Percentiles rank a stretch among this genome's conserved stretches.
Conservation (phyloP, 495 filamentous ascomycete species). For the Immersiella caudata region DNA sequence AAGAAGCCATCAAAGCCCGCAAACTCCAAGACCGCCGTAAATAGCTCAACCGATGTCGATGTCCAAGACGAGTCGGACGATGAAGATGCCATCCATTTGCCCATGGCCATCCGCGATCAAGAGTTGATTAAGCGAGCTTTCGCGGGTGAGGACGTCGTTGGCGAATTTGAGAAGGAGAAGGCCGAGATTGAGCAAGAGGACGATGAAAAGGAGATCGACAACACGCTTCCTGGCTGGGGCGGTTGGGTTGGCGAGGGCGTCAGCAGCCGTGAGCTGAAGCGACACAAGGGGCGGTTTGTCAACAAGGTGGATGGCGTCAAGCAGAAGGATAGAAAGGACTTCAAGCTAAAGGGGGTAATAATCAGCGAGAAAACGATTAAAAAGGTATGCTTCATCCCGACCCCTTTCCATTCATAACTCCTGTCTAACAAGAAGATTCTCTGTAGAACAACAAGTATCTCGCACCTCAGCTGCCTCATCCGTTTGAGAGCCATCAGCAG, state of each 20-base stretch:
- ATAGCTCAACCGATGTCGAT: constrained; percentile 12
- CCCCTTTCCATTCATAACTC: constrained; percentile 2
- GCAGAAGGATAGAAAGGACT: constrained; percentile 76
- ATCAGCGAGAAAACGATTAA: constrained; percentile 89
- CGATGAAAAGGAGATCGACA: constrained; percentile 81
- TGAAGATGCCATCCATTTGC: constrained; percentile 59
- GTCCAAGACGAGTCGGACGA: constrained; percentile 51
- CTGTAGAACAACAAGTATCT: constrained; percentile 82
- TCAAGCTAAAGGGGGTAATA: constrained; percentile 78
- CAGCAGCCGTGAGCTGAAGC: constrained; percentile 59
- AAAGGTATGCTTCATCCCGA: constrained; percentile 63
- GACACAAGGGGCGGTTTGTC: constrained; percentile 62
- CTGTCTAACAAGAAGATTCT: constrained; percentile 34
- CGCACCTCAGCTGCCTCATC: constrained; percentile 78
- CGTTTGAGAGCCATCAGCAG: constrained; percentile 81
- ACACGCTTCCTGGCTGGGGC: constrained; percentile 91
- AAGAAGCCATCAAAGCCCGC: constrained; percentile 23
- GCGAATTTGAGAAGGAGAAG: constrained; percentile 83
- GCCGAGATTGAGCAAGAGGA: constrained; percentile 71
- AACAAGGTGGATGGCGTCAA: constrained; percentile 78
- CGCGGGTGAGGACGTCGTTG: constrained; percentile 85
- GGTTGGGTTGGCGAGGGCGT: constrained; percentile 82
- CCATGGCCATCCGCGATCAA: constrained; percentile 73
- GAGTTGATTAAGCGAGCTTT: constrained; percentile 84
- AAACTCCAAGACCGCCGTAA: constrained; percentile 15